Conservation (phyloP, 768 basidiomycete species). For the Tricholoma bakamatsutake region DNA sequence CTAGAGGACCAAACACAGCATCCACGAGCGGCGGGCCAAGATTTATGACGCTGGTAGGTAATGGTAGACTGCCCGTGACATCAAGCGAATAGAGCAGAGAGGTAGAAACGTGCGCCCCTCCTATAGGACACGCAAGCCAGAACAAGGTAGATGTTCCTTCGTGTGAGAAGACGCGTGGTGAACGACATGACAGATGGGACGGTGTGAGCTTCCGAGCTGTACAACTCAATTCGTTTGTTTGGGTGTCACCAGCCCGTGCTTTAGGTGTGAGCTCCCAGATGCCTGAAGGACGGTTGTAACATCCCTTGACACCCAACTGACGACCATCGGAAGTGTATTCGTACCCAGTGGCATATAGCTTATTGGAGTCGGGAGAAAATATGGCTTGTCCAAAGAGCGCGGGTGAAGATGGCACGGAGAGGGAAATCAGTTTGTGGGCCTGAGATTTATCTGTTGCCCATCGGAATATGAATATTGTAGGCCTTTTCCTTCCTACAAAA, state of each 20-base stretch:
- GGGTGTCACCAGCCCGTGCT: conserved; percentile 3
- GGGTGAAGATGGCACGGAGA: conserved; percentile 10
- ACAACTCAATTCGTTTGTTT: conserved; percentile 8
- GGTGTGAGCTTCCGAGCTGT: conserved; percentile 36
- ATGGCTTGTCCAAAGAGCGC: conserved; percentile 51
- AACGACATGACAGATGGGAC: conserved; percentile 45
- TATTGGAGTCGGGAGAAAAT: conserved; percentile 37
- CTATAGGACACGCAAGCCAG: conserved; percentile 50
- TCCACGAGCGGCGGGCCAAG: conserved; percentile 31
- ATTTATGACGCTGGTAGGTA: conserved; percentile 2
- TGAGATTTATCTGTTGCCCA: conserved; percentile 28
- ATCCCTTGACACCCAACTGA: conserved; percentile 51
- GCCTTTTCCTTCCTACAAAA: conserved; percentile 43
- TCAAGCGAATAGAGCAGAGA: conserved; percentile 42
- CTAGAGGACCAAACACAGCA: conserved; percentile 31
- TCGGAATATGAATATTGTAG: conserved; percentile 48
- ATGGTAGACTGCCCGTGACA: conserved; percentile 18
- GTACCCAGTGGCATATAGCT: conserved; percentile 57
- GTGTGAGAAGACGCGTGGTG: conserved; percentile 42
- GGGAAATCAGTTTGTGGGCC: conserved; percentile 6
- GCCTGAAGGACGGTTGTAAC: conserved; percentile 52
- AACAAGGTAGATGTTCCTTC: conserved; percentile 27
- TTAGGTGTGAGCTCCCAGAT: conserved; percentile 45
- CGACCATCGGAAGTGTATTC: conserved; percentile 52
- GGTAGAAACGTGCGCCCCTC: conserved; percentile 57